Conservation (phyloP, 805 yeast species). For the Vanderwaltozyma polyspora region DNA sequence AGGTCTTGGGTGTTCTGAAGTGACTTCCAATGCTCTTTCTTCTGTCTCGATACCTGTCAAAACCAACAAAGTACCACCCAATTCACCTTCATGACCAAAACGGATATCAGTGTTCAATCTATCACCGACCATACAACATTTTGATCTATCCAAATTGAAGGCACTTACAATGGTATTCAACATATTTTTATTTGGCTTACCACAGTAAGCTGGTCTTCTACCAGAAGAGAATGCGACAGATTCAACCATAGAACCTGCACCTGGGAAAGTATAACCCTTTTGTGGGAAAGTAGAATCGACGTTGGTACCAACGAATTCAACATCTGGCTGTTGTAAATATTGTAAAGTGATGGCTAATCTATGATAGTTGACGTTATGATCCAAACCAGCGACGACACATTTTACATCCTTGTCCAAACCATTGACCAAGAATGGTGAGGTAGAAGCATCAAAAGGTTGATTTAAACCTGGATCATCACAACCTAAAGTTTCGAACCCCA, state of each 20-base stretch:
- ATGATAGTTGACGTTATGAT: slow-evolving; percentile 64
- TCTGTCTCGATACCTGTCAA: slow-evolving; percentile 86
- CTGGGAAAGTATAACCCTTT: slow-evolving; percentile 76
- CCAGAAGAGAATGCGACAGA: slow-evolving; percentile 64
- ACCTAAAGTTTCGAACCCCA: slow-evolving; percentile 73
- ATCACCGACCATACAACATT: slow-evolving; percentile 90
- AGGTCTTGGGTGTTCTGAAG: slow-evolving; percentile 36
- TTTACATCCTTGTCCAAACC: slow-evolving; percentile 66
- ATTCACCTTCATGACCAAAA: slow-evolving; percentile 80
- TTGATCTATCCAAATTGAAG: slow-evolving; percentile 40
- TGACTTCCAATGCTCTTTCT: slow-evolving; percentile 36
- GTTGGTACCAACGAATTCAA: slow-evolving; percentile 83
- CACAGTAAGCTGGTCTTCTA: slow-evolving; percentile 82
- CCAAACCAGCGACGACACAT: slow-evolving; percentile 84
- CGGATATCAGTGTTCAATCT: slow-evolving; percentile 89
- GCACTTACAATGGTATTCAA: slow-evolving; percentile 76
- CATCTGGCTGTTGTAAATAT: slow-evolving; percentile 47
- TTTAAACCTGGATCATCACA: slow-evolving; percentile 61
- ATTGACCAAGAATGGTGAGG: slow-evolving; percentile 34
- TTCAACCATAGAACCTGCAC: slow-evolving; percentile 88
- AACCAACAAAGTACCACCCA: slow-evolving; percentile 72
- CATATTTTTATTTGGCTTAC: slow-evolving; percentile 86
- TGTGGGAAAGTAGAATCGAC: slow-evolving; percentile 91
- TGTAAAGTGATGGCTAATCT: slow-evolving; percentile 74
- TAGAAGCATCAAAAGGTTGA: slow-evolving; percentile 44